Conservation (phyloP, 257 asterid species). For the Plantago ovata region DNA sequence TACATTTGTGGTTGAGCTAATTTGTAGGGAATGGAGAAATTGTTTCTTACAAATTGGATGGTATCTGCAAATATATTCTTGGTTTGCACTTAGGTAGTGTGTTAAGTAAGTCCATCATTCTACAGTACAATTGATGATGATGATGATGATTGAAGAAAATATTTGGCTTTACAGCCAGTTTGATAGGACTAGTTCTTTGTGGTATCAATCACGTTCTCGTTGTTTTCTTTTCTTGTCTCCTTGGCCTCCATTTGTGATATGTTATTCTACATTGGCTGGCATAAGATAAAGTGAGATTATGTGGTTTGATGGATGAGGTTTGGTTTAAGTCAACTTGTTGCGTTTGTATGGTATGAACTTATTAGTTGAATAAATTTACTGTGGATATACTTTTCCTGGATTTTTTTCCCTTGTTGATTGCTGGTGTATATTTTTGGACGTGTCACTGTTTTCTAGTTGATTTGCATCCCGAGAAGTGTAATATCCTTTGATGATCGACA, state of each 20-base stretch:
- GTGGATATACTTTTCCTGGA: not conserved
- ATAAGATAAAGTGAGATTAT: not conserved
- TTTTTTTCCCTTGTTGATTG: not conserved
- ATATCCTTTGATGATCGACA: no score
- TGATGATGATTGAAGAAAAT: no score
- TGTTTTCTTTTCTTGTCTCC: not conserved
- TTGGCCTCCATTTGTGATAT: not conserved
- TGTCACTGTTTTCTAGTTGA: conserved; percentile 1
- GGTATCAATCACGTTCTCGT: no score
- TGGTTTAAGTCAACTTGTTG: not conserved
- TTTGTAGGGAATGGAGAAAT: no score
- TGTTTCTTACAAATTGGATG: no score
- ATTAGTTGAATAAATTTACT: not conserved
- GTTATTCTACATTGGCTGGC: not conserved
- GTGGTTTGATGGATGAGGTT: not conserved
- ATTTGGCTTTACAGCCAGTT: not conserved
- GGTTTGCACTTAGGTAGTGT: no score
- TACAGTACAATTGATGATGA: no score
- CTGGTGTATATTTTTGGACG: not conserved
- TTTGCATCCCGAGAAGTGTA: not conserved
- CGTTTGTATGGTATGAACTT: not conserved
- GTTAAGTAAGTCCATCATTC: no score
- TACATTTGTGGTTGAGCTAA: not conserved
- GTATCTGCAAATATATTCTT: no score
- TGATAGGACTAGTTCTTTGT: not conserved